Evolutionary conservation across 2,329 filamentous ascomycete species (phyloP).

Genomic region (Xylaria sp.): DNA sequence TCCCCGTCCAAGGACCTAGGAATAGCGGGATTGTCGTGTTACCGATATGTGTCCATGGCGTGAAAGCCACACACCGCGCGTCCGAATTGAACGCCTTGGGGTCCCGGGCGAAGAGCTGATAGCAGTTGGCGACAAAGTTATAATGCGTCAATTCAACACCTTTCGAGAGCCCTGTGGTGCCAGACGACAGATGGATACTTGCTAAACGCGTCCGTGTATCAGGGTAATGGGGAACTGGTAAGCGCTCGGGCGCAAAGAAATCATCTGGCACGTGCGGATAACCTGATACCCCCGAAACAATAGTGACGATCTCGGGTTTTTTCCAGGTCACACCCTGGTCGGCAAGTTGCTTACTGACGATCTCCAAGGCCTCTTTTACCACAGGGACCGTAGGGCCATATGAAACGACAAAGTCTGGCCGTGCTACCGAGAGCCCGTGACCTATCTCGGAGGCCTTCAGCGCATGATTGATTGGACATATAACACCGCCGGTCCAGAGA

Average conservation of each 20-base stretch:
- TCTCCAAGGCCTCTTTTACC: constrained; percentile 50
- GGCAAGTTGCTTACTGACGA: constrained; percentile 47
- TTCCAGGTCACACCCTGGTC: constrained; percentile 50
- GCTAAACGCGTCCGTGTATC: constrained; percentile 52
- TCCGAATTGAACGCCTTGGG: constrained; percentile 50
- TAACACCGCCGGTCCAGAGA: constrained; percentile 54
- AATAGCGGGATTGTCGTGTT: constrained; percentile 59
- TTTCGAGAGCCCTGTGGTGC: constrained; percentile 46
- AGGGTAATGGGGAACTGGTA: constrained; percentile 52
- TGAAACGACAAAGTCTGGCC: constrained; percentile 55
- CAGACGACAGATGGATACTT: constrained; percentile 53
- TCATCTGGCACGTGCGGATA: constrained; percentile 50
- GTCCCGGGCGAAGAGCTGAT: constrained; percentile 54
- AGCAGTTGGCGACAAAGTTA: constrained; percentile 47
- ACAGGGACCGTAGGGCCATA: constrained; percentile 51
- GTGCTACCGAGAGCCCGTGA: constrained; percentile 56
- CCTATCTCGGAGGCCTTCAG: constrained; percentile 55
- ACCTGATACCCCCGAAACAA: constrained; percentile 45
- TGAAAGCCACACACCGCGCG: constrained; percentile 54
- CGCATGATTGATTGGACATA: constrained; percentile 55
- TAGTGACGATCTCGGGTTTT: constrained; percentile 51
- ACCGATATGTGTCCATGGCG: constrained; percentile 58
- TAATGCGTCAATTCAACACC: constrained; percentile 47
- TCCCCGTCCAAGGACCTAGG: constrained; percentile 57
- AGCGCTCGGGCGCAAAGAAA: constrained; percentile 48